Base-by-base conservation (phyloP, 2,329 filamentous ascomycete genomes). In the Colletotrichum tropicale region DNA sequence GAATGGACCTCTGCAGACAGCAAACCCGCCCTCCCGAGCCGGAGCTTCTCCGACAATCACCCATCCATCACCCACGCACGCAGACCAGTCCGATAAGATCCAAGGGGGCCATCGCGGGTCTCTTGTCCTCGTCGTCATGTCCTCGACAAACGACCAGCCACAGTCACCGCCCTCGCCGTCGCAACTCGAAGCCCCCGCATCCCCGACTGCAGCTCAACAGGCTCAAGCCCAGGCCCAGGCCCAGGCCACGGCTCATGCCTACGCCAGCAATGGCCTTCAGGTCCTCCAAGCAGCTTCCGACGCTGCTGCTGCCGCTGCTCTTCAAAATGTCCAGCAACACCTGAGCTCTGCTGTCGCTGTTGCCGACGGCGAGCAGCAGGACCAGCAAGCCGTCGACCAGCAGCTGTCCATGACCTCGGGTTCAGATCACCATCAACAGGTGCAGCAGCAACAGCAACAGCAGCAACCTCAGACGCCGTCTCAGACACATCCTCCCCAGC, bases 261-360 rank as follows among this genome's bases (percentile, higher is more conserved):
- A 87, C 77, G 86, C 86, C 66, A 87, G 84, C 80, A 88, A 87
- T 79, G 85, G 86, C 38, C 83, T 88, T 62, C 85, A 87, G 78
- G 87, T 87, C 70, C 83, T 88, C 38, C 86, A 88, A 76, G 86
- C 86, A 24, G 86, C 86, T 58, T 87, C 85, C 76, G 86, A 87
- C 75, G 86, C 86, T 24, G 72, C 72, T 10, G 72, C 72, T 6
- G 86, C 86, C 34, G 84, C 86, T 76, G 83, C 85, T 58, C 81
- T 86, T 15, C 80, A 83, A 43, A 84, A 85, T 38, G 84, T 84
- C 62, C 82, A 83, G 64, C 82, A 85, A 34, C 77, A 78, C 81
- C 82, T 48, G 81, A 81, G 69, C 81, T 77, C 52, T 26, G 74
- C 79, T 77, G 66, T 80, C 78, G 56, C 78, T 75, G 43, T 52